These are phyloP conservation scores for Leccinum griseonigrum DNA, from an alignment of 1,284 basidiomycete species.

Conservation along the genomic window DNA sequence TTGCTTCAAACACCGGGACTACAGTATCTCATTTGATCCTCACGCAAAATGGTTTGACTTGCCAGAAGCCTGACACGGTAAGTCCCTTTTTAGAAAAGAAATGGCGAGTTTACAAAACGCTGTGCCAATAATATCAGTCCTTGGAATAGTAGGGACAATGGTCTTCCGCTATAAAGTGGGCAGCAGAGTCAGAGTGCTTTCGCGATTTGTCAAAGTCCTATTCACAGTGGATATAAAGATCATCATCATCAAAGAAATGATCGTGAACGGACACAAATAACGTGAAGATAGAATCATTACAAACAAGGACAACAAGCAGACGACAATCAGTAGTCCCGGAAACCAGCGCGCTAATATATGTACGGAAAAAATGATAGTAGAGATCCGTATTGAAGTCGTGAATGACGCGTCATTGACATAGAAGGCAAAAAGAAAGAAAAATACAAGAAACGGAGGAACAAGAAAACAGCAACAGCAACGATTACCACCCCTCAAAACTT, in stretches of 20 bases:
- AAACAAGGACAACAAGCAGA: background rate
- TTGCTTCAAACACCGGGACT: background rate
- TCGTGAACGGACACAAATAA: background rate
- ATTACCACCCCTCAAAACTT: constrained; percentile 25
- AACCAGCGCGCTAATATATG: background rate
- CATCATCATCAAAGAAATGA: background rate
- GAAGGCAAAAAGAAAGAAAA: background rate
- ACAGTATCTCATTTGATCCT: background rate
- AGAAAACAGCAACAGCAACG: background rate
- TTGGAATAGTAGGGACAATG: no score
- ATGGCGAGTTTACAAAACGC: no score
- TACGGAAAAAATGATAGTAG: background rate
- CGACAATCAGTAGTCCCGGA: background rate
- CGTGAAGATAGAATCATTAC: background rate
- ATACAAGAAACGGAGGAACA: background rate
- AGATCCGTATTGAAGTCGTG: background rate
- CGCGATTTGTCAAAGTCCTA: background rate
- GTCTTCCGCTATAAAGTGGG: background rate
- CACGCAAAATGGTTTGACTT: background rate
- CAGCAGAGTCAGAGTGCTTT: background rate
- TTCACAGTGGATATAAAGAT: background rate
- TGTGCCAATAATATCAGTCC: no score
- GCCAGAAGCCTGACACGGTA: no score
- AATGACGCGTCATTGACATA: background rate
- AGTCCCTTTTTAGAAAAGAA: no score